These are phyloP conservation scores for Vitis hybrid DNA, from an alignment of 177 flowering plant genomes.

Conservation along the genomic window DNA sequence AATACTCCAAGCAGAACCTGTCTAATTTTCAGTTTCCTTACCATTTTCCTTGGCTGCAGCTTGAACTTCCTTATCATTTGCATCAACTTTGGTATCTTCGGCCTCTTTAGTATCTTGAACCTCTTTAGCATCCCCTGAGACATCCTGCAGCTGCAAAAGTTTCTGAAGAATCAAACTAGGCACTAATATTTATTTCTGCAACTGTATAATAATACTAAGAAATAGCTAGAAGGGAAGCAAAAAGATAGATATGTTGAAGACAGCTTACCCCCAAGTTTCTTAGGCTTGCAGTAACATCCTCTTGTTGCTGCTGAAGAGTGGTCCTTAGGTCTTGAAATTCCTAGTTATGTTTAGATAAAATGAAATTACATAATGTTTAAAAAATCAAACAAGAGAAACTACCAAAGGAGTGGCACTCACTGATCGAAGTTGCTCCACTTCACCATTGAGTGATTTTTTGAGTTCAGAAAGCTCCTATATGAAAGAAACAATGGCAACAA, in stretches of 20 bases:
- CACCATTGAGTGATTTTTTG: slow-evolving; percentile 78
- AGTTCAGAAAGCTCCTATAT: slow-evolving; percentile 84
- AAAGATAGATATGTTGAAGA: not conserved
- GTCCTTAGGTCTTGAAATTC: slow-evolving; percentile 89
- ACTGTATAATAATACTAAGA: not conserved
- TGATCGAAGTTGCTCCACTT: slow-evolving; percentile 82
- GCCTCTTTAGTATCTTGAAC: slow-evolving; percentile 16
- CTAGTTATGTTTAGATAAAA: slow-evolving; percentile 29
- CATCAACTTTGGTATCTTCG: slow-evolving; percentile 23
- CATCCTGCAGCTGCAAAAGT: slow-evolving; percentile 58
- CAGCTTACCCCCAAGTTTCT: slow-evolving; percentile 62
- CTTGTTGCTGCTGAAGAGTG: slow-evolving; percentile 91
- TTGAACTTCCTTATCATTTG: slow-evolving; percentile 22
- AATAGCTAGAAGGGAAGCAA: not conserved
- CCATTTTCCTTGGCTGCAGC: slow-evolving; percentile 21
- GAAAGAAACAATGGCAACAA: not conserved
- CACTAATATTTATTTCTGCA: not conserved
- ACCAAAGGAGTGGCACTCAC: slow-evolving; percentile 38
- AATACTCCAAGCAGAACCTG: not conserved
- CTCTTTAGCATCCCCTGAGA: slow-evolving; percentile 31
- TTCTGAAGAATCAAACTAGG: not conserved
- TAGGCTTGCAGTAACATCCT: slow-evolving; percentile 77
- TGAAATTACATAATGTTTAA: not conserved
- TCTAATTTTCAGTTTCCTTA: slow-evolving; percentile 28
- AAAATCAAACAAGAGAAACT: not conserved